Evolutionary conservation across 257 asterid genomes (phyloP).

Genomic region (Voacanga thouarsii): DNA sequence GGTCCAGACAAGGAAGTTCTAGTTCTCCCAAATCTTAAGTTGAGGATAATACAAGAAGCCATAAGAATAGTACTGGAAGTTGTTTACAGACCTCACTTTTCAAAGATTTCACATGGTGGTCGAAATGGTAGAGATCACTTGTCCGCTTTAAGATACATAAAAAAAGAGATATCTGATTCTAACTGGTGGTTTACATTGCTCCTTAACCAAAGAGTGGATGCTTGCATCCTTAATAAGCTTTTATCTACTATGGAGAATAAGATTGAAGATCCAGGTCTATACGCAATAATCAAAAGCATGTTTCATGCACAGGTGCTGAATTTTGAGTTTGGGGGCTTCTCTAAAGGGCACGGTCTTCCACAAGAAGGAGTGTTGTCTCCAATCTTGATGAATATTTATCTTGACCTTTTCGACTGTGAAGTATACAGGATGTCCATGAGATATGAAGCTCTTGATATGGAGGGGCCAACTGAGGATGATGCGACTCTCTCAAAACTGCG

Average conservation of each 20-base stretch:
- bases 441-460: slow-evolving; percentile 54
- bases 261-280: slow-evolving; percentile 62
- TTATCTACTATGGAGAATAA: slow-evolving; percentile 54
- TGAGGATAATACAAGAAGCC: slow-evolving; percentile 85
- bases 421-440: slow-evolving; percentile 71
- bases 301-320: slow-evolving; percentile 64
- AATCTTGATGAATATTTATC: slow-evolving; percentile 77
- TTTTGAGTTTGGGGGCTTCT: slow-evolving; percentile 81
- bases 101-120: slow-evolving; percentile 81
- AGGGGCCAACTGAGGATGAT: slow-evolving; percentile 35
- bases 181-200: slow-evolving; percentile 81
- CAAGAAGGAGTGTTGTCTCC: slow-evolving; percentile 97
- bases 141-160: slow-evolving; percentile 78
- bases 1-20: slow-evolving; percentile 62
- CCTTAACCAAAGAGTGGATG: slow-evolving; percentile 51
- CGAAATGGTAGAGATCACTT: slow-evolving; percentile 78
- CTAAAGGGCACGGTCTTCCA: slow-evolving; percentile 97
- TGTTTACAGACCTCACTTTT: slow-evolving; percentile 76
- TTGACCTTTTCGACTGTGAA: slow-evolving; percentile 78
- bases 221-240: slow-evolving; percentile 46
- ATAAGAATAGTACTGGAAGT: slow-evolving; percentile 74
- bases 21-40: slow-evolving; percentile 59
- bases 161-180: slow-evolving; percentile 64
- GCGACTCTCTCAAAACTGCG: slow-evolving; percentile 57
- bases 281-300: slow-evolving; percentile 45